phyloP scores from a whole-genome alignment of 441 rosid species.

The Omphalea diandra region DNA sequence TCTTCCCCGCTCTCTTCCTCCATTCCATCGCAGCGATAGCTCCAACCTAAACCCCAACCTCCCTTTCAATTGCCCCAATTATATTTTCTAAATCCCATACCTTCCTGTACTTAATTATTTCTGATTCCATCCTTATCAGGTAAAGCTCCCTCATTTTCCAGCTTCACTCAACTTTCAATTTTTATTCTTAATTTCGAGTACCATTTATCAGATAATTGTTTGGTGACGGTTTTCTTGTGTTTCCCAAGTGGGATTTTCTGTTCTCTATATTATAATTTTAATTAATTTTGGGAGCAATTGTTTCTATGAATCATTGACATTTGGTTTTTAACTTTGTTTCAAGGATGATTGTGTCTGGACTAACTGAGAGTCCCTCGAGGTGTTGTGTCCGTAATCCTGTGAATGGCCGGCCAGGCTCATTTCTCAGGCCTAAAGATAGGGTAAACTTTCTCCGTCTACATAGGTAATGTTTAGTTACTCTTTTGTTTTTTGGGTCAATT shows the following conservation, averaged over 20 bases:
- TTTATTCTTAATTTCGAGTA: no score
- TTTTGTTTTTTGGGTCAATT: background rate
- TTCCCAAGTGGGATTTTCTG: no score
- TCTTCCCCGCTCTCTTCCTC: background rate
- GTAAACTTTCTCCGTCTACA: slow-evolving; percentile 23
- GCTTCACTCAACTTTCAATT: background rate
- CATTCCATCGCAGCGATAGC: background rate
- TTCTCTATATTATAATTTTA: background rate
- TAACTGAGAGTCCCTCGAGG: slow-evolving; percentile 54
- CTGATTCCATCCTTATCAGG: no score
- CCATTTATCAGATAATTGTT: no score
- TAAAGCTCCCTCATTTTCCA: no score
- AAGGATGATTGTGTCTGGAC: slow-evolving; percentile 68
- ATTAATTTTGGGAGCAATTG: background rate
- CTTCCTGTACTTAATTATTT: no score
- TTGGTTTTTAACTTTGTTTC: no score
- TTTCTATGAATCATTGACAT: slow-evolving; percentile 3
- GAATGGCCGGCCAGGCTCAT: slow-evolving; percentile 22
- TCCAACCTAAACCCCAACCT: no score
- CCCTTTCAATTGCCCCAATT: background rate
- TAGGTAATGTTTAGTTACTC: slow-evolving; percentile 41
- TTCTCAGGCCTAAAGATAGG: slow-evolving; percentile 30
- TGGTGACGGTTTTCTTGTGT: no score
- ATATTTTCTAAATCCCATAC: no score
- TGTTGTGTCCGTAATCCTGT: slow-evolving; percentile 37